These are phyloP conservation scores for Cunninghamia lanceolata DNA, from an alignment of 75 land plant species.

Conservation along the genomic window DNA sequence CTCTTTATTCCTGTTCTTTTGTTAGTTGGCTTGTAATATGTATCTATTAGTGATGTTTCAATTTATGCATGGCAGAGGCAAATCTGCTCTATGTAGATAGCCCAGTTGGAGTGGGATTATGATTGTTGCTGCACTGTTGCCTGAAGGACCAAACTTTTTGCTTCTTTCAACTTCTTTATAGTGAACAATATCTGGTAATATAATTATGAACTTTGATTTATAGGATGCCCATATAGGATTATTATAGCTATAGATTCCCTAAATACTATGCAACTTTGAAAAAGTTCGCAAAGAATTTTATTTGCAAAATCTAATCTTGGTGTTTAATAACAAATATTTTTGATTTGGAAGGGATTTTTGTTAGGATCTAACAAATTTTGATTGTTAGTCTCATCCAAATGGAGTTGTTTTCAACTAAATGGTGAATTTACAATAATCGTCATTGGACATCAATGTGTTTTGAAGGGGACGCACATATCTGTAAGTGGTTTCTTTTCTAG, in stretches of 20 bases:
- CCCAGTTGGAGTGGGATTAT: slow-evolving; percentile 32
- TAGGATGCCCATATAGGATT: no score
- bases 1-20: background rate
- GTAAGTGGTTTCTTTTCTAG: background rate
- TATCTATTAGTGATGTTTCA: no score
- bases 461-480: background rate
- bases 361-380: background rate
- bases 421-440: background rate
- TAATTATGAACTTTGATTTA: no score
- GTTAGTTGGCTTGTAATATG: background rate
- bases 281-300: no score
- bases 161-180: no score
- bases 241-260: no score
- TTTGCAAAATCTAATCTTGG: no score
- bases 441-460: background rate
- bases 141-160: no score
- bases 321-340: no score
- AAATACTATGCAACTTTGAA: no score
- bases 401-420: background rate
- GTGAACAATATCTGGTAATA: no score
- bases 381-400: background rate
- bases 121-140: no score
- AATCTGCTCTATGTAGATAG: slow-evolving; percentile 34
- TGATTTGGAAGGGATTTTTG: background rate
- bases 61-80: slow-evolving; percentile 19